Conservation (phyloP, 768 basidiomycete genomes). For the Kwoniella mangroviensis region DNA sequence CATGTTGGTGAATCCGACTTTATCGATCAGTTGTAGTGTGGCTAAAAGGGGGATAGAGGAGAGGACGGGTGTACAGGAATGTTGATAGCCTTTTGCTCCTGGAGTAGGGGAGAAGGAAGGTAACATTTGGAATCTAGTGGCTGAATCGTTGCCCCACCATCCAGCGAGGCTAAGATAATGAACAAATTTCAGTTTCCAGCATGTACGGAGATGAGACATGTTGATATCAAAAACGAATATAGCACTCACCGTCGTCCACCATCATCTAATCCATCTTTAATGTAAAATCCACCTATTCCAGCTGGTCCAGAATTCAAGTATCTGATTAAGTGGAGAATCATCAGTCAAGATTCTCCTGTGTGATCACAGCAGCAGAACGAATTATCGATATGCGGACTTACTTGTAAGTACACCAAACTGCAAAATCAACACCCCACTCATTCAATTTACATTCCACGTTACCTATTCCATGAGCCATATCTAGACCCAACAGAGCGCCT, state of each 20-base stretch:
- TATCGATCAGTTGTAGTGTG: conserved; percentile 77
- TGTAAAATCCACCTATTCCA: conserved; percentile 87
- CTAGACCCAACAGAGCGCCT: conserved; percentile 93
- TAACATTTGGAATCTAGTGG: conserved; percentile 90
- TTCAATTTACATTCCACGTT: conserved; percentile 88
- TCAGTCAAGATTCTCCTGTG: not conserved
- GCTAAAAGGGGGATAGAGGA: conserved; percentile 79
- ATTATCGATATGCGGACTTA: conserved; percentile 25
- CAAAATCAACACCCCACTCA: conserved; percentile 95
- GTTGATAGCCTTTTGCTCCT: conserved; percentile 94
- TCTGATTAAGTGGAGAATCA: conserved; percentile 10
- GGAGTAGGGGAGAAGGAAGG: conserved; percentile 76
- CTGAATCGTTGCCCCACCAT: conserved; percentile 95
- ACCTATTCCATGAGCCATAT: conserved; percentile 92
- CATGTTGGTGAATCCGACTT: conserved; percentile 75
- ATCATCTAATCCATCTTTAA: conserved; percentile 49
- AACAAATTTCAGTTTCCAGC: not conserved
- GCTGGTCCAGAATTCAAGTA: conserved; percentile 97
- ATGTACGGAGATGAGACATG: too few species aligned
- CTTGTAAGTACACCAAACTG: conserved; percentile 97
- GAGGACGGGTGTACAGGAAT: conserved; percentile 89
- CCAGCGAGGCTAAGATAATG: conserved; percentile 72
- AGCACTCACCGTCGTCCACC: conserved; percentile 47
- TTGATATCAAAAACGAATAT: not conserved
- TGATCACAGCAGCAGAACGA: not conserved